Base-by-base conservation (phyloP, 2,329 filamentous ascomycete genomes). In the Hawksworthiomyces lignivorus region DNA sequence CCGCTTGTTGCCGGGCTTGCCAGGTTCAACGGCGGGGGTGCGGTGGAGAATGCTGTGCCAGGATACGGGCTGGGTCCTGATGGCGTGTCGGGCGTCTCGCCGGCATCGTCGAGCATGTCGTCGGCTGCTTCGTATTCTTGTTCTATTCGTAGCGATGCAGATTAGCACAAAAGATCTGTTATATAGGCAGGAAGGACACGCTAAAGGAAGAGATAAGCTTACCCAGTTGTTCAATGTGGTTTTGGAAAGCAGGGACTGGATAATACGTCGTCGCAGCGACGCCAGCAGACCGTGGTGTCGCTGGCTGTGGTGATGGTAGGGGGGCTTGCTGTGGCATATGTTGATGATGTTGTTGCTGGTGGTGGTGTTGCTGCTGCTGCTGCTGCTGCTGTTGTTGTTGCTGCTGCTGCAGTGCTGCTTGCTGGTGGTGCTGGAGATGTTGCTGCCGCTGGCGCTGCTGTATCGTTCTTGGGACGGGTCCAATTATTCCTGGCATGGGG, bases 201-300 rank as follows among this genome's bases (percentile, higher is more conserved):
- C 28, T 4, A 21, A 9, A 26, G 63, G 66, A 65, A 63, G 56
- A 69, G 72, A 74, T 63, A 58, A 74, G 72, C 88, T 85, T 87
- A 84, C 90, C 90, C 63, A 97, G 79, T 72, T 95, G 87, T 64
- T 94, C 86, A 64, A 94, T 89, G 62, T 96, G 90, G 62, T 85
- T 92, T 59, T 94, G 87, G 65, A 94, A 96, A 3, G 69, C 68
- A 15, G 86, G 84, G 44, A 87, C 84, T 37, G 85, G 80, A 59
- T 94, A 96, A 64, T 84, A 94, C 40, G 72, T 60, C 36, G 69
- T 61, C 34, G 66, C 58, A 50, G 61, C 62, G 48, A 64, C 56
- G 51, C 63, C 57, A 33, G 58, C 59, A 10, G 49, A 54, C 56
- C 47, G 38, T 5, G 48, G 48, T 2, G 48, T 47, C 11, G 41